Percentiles rank a stretch among this genome's conserved stretches.
Conservation (phyloP, 768 basidiomycete species). For the Calocybe gangraenosa region DNA sequence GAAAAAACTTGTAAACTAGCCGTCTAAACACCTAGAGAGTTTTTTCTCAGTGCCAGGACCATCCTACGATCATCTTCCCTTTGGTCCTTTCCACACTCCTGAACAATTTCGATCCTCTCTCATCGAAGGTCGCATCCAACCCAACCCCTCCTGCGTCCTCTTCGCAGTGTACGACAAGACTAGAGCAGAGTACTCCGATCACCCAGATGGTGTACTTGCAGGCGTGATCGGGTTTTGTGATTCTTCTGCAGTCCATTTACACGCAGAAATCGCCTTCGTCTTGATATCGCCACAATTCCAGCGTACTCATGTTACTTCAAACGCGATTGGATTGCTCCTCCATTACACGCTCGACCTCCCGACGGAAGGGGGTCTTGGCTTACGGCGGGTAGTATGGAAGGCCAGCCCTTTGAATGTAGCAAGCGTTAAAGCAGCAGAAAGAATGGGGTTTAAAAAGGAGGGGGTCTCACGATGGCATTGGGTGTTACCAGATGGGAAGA, state of each 20-base stretch:
- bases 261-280: constrained; percentile 52
- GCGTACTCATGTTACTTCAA: constrained; percentile 58
- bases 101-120: constrained; percentile 31
- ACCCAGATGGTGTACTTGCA: constrained; percentile 33
- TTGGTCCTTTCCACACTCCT: constrained; percentile 39
- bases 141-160: constrained; percentile 32
- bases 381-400: constrained; percentile 63
- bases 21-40: constrained; percentile 36
- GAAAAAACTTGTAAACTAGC: constrained; percentile 28
- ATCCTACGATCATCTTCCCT: constrained; percentile 45
- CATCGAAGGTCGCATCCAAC: constrained; percentile 30
- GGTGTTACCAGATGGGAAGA: constrained; percentile 37
- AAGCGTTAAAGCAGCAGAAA: constrained; percentile 48
- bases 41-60: constrained; percentile 33
- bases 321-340: constrained; percentile 48
- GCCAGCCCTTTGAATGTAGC: constrained; percentile 43
- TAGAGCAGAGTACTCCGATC: constrained; percentile 3
- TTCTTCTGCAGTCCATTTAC: constrained; percentile 34
- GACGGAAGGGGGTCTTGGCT: constrained; percentile 39
- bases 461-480: constrained; percentile 51
- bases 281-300: constrained; percentile 56
- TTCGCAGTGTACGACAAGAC: constrained; percentile 56
- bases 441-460: constrained; percentile 59
- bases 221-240: constrained; percentile 51
- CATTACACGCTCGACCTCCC: constrained; percentile 41